Evolutionary conservation across 441 rosid species (phyloP).

Genomic region (Syzygium syzygioides): DNA sequence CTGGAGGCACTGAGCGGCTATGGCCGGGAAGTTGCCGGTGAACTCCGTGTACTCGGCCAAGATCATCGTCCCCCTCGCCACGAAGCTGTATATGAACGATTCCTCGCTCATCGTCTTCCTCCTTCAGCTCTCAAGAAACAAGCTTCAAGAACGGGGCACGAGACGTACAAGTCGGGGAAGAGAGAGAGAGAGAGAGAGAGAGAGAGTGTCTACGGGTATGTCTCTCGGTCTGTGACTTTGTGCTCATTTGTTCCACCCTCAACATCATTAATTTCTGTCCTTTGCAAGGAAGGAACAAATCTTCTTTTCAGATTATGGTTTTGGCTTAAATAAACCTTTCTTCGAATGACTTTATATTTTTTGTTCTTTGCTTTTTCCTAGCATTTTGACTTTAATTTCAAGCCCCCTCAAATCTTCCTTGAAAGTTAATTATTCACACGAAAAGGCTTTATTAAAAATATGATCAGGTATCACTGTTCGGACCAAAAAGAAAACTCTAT

Average conservation of each 20-base stretch:
- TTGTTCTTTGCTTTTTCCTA: background rate
- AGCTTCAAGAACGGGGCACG: background rate
- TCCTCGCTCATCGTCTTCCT: background rate
- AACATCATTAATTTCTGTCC: background rate
- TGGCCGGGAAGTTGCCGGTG: slow-evolving; percentile 3
- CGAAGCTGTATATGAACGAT: slow-evolving; percentile 3
- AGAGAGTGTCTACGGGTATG: background rate
- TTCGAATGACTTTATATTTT: background rate
- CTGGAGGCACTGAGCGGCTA: slow-evolving; percentile 2
- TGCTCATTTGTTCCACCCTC: background rate
- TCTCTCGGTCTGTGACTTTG: background rate
- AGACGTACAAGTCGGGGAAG: background rate
- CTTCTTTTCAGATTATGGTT: background rate
- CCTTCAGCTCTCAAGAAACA: background rate
- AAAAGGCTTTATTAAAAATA: background rate
- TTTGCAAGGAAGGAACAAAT: background rate
- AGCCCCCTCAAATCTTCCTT: background rate
- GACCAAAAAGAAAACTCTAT: too few relatives aligned
- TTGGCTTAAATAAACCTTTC: background rate
- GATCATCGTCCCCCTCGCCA: background rate
- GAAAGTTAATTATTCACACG: background rate
- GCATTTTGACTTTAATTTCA: background rate
- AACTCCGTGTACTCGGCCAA: slow-evolving; percentile 3
- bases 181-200: background rate
- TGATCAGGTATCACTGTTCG: too few relatives aligned